Evolutionary conservation across 495 filamentous ascomycete species (phyloP).

Genomic region (Hypoxylon lenormandii): DNA sequence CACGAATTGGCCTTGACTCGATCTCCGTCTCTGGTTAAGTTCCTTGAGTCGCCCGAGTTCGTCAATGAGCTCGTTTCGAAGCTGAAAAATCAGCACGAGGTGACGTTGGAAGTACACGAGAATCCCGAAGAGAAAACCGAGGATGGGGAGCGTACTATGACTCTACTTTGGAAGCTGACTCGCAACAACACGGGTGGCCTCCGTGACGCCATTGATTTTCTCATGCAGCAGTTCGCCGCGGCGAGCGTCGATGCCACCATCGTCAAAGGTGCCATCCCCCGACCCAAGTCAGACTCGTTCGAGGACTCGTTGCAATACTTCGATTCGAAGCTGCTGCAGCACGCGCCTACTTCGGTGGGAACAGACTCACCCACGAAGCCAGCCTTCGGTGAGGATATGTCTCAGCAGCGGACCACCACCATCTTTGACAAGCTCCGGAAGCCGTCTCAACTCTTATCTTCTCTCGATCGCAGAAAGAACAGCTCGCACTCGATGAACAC

Average conservation of each 20-base stretch:
- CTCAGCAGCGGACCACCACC: slow-evolving; percentile 80
- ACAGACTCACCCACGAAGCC: slow-evolving; percentile 86
- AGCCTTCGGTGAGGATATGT: slow-evolving; percentile 79
- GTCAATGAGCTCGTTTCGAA: slow-evolving; percentile 80
- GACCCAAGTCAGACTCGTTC: slow-evolving; percentile 98
- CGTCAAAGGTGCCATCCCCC: slow-evolving; percentile 91
- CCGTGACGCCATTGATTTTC: slow-evolving; percentile 94
- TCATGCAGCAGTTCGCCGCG: slow-evolving; percentile 82
- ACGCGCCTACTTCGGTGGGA: slow-evolving; percentile 79
- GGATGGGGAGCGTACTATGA: slow-evolving; percentile 65
- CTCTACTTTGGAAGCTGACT: slow-evolving; percentile 77
- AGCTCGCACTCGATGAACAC: slow-evolving; percentile 82
- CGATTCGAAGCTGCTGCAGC: slow-evolving; percentile 92
- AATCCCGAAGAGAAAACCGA: slow-evolving; percentile 65
- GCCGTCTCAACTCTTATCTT: slow-evolving; percentile 89
- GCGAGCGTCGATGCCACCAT: slow-evolving; percentile 85
- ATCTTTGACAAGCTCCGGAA: slow-evolving; percentile 87
- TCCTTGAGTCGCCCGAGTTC: slow-evolving; percentile 82
- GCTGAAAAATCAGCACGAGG: slow-evolving; percentile 89
- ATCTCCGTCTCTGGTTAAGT: slow-evolving; percentile 76
- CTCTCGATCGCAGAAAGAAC: slow-evolving; percentile 91
- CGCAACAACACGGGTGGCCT: slow-evolving; percentile 96
- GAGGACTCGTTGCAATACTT: slow-evolving; percentile 97
- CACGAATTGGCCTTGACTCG: slow-evolving; percentile 88
- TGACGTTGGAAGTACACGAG: slow-evolving; percentile 77